Base-by-base conservation (phyloP, 148 eudicot species). In the Amaranthus cruentus region DNA sequence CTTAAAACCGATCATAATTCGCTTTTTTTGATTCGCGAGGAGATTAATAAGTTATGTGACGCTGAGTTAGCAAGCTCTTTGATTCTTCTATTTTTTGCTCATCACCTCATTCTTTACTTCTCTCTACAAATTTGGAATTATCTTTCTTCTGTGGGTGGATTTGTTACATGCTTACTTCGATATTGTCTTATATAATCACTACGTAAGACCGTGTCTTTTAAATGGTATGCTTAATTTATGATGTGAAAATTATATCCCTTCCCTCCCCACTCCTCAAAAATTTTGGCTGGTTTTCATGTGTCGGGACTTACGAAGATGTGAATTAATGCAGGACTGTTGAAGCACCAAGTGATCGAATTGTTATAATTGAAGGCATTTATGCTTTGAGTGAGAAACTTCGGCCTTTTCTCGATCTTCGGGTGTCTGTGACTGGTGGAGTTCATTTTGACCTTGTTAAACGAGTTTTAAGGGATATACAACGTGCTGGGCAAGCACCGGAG, bases 401-500 rank as follows among this genome's bases (percentile, higher is more conserved):
- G 57, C 93, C 97, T 78, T 80, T 85, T 14, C 76, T 94, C 84
- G 98, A 94, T 77, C 98, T 94, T 71, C 88, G 93, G 69, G 91
- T 94, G 73, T 94, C 98, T 54, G 97, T 94, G 65, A 91, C 90
- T 52, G 98, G 98, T 69, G 98, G 98, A 61, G 93, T 94, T 73
- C 98, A 94, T 68, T 89, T 91, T 88, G 98, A 94, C 79, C 94
- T 94, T 76, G 98, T 91, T 49, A 94, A 94, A 80, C 83, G 98
- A 70, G 98, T 94, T 70, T 76, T 94, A 68, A 81, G 98, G 77
- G 98, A 94, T 77, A 88, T 91, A 81, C 98, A 91, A 68, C 98
- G 97, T 73, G 98, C 97, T 76, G 98, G 97, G 0, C 96, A 94
- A 80, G 93, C 85, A 81, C 98, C 97, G 5, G 91, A 91, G 87